A percentile compares a stretch with the other conserved stretches of the same genome.
These are phyloP conservation scores for Clonostachys byssicola DNA, from an alignment of 2,329 filamentous ascomycete species.

Conservation along the genomic window DNA sequence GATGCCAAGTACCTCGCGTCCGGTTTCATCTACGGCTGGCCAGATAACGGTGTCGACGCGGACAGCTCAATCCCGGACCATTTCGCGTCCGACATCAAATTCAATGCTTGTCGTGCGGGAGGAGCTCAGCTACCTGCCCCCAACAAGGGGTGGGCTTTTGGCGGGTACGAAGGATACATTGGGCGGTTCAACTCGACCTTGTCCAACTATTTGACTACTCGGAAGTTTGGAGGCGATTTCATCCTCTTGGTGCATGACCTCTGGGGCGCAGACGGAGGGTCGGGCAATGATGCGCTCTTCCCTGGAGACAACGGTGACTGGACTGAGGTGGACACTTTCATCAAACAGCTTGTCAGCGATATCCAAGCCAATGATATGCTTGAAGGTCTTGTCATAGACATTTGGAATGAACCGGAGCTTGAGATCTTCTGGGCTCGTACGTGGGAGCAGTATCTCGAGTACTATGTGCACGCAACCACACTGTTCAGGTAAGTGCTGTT, in stretches of 20 bases:
- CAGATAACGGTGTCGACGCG: constrained; percentile 4
- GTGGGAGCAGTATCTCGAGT: constrained; percentile 8
- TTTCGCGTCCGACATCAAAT: constrained; percentile 3
- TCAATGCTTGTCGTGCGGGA: constrained; percentile 4
- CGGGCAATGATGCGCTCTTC: constrained; percentile 21
- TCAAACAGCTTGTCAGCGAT: constrained; percentile 27
- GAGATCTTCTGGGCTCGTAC: constrained; percentile 10
- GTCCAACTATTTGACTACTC: constrained; percentile 36
- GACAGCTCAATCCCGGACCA: constrained; percentile 5
- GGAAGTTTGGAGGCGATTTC: constrained; percentile 34
- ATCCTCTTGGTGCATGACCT: constrained; percentile 39
- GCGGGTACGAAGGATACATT: constrained; percentile 2
- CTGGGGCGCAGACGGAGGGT: constrained; percentile 41
- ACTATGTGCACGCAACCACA: constrained; percentile 8
- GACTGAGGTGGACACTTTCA: constrained; percentile 34
- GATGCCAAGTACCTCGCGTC: constrained; percentile 2
- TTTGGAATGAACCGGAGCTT: constrained; percentile 50
- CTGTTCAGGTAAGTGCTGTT: constrained; percentile 7
- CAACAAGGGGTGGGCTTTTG: not conserved
- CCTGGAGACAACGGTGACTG: constrained; percentile 47
- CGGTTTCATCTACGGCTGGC: constrained; percentile 7
- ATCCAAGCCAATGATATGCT: constrained; percentile 29
- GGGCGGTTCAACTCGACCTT: constrained; percentile 34
- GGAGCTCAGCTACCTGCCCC: constrained; percentile 5
- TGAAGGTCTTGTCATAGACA: constrained; percentile 35